Percentiles rank a stretch among this genome's conserved stretches.
phyloP scores from a whole-genome alignment of 176 grass and related monocot species.

The Juncus effusus region DNA sequence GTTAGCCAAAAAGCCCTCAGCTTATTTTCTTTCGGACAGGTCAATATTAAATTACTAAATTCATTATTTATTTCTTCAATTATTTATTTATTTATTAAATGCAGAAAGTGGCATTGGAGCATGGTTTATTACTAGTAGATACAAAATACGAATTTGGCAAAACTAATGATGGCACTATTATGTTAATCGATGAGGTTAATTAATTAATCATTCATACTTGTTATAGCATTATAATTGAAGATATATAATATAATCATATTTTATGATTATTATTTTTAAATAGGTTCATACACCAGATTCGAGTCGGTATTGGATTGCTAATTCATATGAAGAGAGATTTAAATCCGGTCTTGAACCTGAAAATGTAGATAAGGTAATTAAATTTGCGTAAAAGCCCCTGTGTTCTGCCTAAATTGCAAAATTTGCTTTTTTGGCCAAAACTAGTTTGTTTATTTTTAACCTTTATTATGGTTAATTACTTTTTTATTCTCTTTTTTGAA shows the following conservation, averaged over 20 bases:
- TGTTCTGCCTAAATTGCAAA: no score
- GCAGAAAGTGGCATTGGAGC: conserved; percentile 78
- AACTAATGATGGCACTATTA: conserved; percentile 64
- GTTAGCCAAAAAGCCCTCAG: conserved; percentile 70
- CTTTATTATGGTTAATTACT: no score
- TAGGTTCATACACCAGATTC: conserved; percentile 97
- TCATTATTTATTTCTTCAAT: conserved; percentile 15
- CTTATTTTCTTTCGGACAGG: conserved; percentile 91
- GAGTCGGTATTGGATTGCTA: conserved; percentile 94
- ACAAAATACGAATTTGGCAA: conserved; percentile 99
- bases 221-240: not conserved
- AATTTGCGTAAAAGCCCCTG: not conserved
- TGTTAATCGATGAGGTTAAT: conserved; percentile 89
- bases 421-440: no score
- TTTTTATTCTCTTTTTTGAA: not conserved
- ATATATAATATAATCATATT: conserved; percentile 2
- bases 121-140: conserved; percentile 82
- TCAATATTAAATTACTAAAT: conserved; percentile 1
- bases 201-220: not conserved
- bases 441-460: no score
- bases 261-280: conserved; percentile 5
- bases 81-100: conserved; percentile 10
- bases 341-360: conserved; percentile 78
- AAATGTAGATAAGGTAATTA: conserved; percentile 90
- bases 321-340: conserved; percentile 76